These are phyloP conservation scores for Trichoderma gracile DNA, from an alignment of 2,329 filamentous ascomycete genomes.

Conservation along the genomic window DNA sequence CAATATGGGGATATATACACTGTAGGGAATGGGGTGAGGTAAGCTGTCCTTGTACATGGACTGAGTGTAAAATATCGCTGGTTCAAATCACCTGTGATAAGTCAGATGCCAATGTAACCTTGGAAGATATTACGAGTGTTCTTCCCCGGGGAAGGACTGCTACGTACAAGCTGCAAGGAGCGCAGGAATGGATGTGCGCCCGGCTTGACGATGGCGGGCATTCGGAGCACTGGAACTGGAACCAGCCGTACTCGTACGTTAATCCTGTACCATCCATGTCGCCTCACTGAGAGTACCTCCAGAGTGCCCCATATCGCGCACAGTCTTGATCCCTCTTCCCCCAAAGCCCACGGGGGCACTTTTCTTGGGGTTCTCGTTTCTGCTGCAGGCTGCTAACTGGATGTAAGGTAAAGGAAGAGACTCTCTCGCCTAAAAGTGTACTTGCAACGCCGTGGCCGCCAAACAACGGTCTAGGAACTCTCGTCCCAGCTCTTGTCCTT, in stretches of 20 bases:
- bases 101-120: background rate
- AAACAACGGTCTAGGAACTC: too few relatives aligned
- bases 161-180: constrained; percentile 16
- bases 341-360: background rate
- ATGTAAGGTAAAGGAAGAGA: too few relatives aligned
- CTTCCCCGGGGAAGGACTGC: background rate
- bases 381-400: background rate
- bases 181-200: constrained; percentile 16
- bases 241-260: background rate
- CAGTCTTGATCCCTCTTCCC: background rate
- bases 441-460: too few relatives aligned
- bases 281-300: background rate
- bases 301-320: background rate
- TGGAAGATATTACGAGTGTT: background rate
- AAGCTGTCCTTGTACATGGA: background rate
- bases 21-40: too few relatives aligned
- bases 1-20: background rate
- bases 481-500: too few relatives aligned
- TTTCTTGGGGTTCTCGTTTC: background rate
- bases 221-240: background rate
- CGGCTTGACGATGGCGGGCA: background rate
- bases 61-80: background rate
- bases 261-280: too few relatives aligned
- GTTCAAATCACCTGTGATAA: background rate
- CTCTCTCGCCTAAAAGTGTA: too few relatives aligned